Evolutionary conservation across 2,329 filamentous ascomycete species (phyloP).

Genomic region (Fusarium anthophilum): DNA sequence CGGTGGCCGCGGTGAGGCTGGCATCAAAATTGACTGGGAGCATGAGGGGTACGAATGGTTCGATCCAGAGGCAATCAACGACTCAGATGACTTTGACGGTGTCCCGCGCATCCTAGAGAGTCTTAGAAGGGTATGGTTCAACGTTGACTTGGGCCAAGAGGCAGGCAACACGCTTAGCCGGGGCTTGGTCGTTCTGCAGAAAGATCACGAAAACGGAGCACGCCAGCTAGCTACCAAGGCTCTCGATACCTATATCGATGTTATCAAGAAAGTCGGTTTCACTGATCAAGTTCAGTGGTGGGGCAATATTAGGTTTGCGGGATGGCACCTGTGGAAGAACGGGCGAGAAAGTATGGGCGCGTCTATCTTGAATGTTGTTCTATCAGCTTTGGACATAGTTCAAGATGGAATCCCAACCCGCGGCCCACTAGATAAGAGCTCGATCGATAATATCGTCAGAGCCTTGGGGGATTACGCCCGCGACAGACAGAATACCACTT

Average conservation of each 20-base stretch:
- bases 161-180: conserved; percentile 57
- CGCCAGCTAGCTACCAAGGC: conserved; percentile 65
- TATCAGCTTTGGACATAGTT: conserved; percentile 56
- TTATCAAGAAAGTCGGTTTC: conserved; percentile 50
- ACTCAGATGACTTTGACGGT: conserved; percentile 57
- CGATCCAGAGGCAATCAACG: conserved; percentile 59
- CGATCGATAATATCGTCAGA: conserved; percentile 32
- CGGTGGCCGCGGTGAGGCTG: conserved; percentile 50
- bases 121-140: conserved; percentile 67
- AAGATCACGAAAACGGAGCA: conserved; percentile 68
- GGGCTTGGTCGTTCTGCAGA: conserved; percentile 60
- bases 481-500: conserved; percentile 39
- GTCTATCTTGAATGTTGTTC: conserved; percentile 61
- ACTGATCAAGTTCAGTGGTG: conserved; percentile 58
- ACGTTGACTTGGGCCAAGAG: conserved; percentile 57
- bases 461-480: conserved; percentile 25
- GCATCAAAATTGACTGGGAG: conserved; percentile 69
- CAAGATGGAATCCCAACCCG: conserved; percentile 43
- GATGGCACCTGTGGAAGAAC: conserved; percentile 73
- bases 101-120: conserved; percentile 69
- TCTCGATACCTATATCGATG: conserved; percentile 58
- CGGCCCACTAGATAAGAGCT: not conserved
- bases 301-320: conserved; percentile 62
- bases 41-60: conserved; percentile 68
- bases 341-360: conserved; percentile 74